Percentiles rank a stretch among this genome's conserved stretches.
phyloP scores from a whole-genome alignment of 1,139 yeast genomes.

The Zygosaccharomyces pseudobailii region DNA sequence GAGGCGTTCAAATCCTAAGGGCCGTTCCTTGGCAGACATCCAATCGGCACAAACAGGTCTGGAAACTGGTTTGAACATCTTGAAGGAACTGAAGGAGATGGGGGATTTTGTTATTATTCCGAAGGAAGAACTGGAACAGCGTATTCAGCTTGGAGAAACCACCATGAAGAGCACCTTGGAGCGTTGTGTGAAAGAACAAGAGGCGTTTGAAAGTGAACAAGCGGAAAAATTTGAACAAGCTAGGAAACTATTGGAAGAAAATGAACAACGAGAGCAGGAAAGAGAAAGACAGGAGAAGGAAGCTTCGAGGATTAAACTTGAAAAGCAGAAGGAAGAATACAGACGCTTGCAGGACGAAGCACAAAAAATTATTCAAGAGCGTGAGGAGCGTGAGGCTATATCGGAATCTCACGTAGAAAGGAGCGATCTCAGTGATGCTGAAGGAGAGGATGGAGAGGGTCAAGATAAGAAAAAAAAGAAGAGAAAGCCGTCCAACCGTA shows the following conservation, averaged over 20 bases:
- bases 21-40: conserved; percentile 60
- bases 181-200: conserved; percentile 67
- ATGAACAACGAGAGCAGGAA: conserved; percentile 58
- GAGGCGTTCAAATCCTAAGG: conserved; percentile 55
- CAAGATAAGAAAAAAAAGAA: conserved; percentile 25
- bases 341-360: conserved; percentile 75
- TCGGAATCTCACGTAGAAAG: conserved; percentile 36
- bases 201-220: conserved; percentile 55
- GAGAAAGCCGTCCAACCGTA: conserved; percentile 17
- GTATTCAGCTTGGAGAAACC: conserved; percentile 78
- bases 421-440: conserved; percentile 32
- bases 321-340: conserved; percentile 52
- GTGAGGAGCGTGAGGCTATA: conserved; percentile 35
- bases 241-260: conserved; percentile 32
- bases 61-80: conserved; percentile 54
- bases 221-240: conserved; percentile 70
- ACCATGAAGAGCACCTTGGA: conserved; percentile 71
- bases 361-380: conserved; percentile 45
- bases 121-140: conserved; percentile 67
- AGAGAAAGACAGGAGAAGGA: conserved; percentile 42
- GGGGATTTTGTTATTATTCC: conserved; percentile 67
- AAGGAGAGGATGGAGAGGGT: conserved; percentile 20
- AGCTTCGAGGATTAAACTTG: conserved; percentile 44
- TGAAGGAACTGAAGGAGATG: conserved; percentile 58
- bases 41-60: conserved; percentile 54